Evolutionary conservation across 352 stramenopile genomes (phyloP).

Genomic region (Globisporangium spinosum): DNA sequence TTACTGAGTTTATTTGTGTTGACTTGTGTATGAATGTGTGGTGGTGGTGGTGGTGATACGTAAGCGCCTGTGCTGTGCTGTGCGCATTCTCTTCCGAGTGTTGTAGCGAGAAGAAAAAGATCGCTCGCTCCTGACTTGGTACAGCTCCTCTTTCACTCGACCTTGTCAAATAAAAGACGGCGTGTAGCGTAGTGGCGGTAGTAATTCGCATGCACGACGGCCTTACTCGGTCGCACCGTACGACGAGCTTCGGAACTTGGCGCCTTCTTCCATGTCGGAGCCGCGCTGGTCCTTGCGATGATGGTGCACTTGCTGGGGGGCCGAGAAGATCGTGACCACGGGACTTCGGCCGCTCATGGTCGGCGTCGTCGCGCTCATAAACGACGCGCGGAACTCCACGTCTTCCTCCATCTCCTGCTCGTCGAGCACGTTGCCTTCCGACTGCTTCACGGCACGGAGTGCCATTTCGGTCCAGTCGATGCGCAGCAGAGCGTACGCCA

Average conservation of each 20-base stretch:
- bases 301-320: conserved; percentile 44
- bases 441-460: conserved; percentile 54
- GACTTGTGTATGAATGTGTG: background rate
- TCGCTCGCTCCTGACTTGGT: background rate
- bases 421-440: conserved; percentile 49
- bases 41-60: background rate
- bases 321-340: conserved; percentile 56
- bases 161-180: background rate
- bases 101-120: background rate
- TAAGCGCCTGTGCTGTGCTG: background rate
- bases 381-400: conserved; percentile 51
- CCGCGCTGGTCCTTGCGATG: conserved; percentile 22
- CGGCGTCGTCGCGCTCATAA: conserved; percentile 55
- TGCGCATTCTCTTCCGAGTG: background rate
- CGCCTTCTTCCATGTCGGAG: conserved; percentile 19
- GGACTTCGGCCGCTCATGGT: conserved; percentile 56
- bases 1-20: background rate
- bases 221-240: conserved; percentile 20
- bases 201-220: background rate
- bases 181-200: background rate
- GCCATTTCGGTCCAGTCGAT: conserved; percentile 77
- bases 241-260: conserved; percentile 16
- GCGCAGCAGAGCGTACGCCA: conserved; percentile 45
- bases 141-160: background rate
- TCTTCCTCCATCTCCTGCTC: conserved; percentile 61